Percentiles rank a stretch among this genome's conserved stretches.
These are phyloP conservation scores for Aegilops longissima DNA, from an alignment of 176 grass and related monocot genomes.

Conservation along the genomic window DNA sequence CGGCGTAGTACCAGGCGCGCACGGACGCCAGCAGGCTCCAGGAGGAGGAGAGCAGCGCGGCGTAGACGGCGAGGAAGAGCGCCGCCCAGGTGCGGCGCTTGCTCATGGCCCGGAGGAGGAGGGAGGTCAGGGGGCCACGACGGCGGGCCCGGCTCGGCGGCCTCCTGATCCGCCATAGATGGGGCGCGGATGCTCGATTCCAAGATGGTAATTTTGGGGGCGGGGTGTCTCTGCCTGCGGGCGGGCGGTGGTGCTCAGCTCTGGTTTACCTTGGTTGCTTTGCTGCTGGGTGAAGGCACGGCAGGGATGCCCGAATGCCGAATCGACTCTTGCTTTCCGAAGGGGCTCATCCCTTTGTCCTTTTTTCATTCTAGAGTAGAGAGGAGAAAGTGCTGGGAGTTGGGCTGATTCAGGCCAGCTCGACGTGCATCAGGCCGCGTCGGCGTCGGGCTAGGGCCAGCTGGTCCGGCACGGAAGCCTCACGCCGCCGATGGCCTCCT, in stretches of 20 bases:
- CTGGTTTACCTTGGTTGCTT: background rate
- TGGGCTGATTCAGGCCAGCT: background rate
- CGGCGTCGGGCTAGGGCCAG: too few relatives aligned
- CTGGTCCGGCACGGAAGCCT: background rate
- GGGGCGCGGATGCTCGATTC: background rate
- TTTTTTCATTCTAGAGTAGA: background rate
- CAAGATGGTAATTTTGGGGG: background rate
- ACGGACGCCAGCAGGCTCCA: conserved; percentile 67
- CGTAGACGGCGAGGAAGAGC: conserved; percentile 79
- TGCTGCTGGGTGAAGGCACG: conserved; percentile 10
- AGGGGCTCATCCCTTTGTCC: background rate
- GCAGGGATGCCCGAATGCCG: background rate
- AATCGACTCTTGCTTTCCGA: background rate
- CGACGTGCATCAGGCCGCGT: background rate
- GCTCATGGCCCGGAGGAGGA: conserved; percentile 51
- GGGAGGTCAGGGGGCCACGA: conserved; percentile 52
- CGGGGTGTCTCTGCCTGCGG: background rate
- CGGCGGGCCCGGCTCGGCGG: background rate
- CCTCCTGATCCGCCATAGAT: conserved; percentile 39
- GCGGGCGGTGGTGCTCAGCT: background rate
- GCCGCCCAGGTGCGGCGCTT: conserved; percentile 71
- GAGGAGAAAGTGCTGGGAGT: background rate
- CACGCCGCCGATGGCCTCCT: too few relatives aligned
- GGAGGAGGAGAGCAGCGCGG: conserved; percentile 59
- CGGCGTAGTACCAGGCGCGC: conserved; percentile 71